Conservation (phyloP, 495 filamentous ascomycete species). For the Staphylotrichum tortipilum region DNA sequence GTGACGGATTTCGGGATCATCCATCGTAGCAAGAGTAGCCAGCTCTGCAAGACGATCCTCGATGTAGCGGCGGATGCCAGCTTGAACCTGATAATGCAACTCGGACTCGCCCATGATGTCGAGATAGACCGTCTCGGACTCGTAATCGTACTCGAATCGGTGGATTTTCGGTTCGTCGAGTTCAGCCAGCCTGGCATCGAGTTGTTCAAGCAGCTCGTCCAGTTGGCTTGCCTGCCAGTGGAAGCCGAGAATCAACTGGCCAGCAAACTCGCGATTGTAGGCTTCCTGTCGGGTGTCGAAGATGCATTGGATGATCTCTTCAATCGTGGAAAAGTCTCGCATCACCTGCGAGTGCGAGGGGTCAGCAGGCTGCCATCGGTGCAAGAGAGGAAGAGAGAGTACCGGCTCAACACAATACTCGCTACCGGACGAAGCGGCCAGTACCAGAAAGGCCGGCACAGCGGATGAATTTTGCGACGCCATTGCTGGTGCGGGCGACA, state of each 20-base stretch:
- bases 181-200: constrained; percentile 4
- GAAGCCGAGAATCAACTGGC: constrained; percentile 6
- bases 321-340: too few relatives aligned
- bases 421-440: too few relatives aligned
- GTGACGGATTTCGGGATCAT: not conserved
- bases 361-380: too few relatives aligned
- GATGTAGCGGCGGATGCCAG: not conserved
- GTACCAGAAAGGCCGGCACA: too few relatives aligned
- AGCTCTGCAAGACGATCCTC: not conserved
- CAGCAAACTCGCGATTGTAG: not conserved
- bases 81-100: constrained; percentile 4
- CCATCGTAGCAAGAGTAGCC: not conserved
- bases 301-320: constrained; percentile 7
- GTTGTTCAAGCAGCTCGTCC: not conserved
- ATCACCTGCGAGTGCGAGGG: too few relatives aligned
- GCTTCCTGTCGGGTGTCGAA: constrained; percentile 4
- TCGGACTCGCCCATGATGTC: not conserved
- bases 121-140: not conserved
- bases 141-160: not conserved
- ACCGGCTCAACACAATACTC: too few relatives aligned
- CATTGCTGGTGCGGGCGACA: too few relatives aligned
- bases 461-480: too few relatives aligned
- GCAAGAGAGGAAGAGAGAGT: too few relatives aligned
- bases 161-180: not conserved
- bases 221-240: constrained; percentile 4